Evolutionary conservation across 352 stramenopile genomes (phyloP).

Genomic region (Globisporangium perplexum): DNA sequence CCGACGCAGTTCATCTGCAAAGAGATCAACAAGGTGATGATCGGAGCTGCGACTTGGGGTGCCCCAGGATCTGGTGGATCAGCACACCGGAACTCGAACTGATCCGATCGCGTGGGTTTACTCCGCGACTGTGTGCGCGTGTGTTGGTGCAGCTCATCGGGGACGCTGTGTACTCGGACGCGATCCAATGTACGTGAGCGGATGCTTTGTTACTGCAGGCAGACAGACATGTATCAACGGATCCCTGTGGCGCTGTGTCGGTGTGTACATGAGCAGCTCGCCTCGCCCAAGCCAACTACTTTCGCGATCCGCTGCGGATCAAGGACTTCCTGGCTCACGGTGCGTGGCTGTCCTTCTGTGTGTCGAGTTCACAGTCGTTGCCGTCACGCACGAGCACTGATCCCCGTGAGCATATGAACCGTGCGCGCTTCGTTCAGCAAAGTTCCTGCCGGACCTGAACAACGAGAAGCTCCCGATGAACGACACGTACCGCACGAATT

Average conservation of each 20-base stretch:
- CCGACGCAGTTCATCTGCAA: conserved; percentile 85
- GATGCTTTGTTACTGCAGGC: not conserved
- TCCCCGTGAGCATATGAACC: too few relatives aligned
- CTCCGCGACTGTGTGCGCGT: not conserved
- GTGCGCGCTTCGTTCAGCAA: conserved; percentile 23
- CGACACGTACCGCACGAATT: conserved; percentile 87
- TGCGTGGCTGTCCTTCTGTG: conserved; percentile 13
- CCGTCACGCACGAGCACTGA: not conserved
- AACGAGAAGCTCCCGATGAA: conserved; percentile 83
- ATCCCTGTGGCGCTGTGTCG: not conserved
- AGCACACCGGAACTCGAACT: not conserved
- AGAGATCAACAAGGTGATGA: conserved; percentile 58
- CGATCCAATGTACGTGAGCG: conserved; percentile 63
- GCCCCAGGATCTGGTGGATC: not conserved
- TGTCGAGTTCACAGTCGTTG: not conserved
- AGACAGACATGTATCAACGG: not conserved
- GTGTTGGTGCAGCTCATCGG: conserved; percentile 67
- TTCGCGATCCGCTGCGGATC: conserved; percentile 81
- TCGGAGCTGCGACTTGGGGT: not conserved
- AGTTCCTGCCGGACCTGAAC: conserved; percentile 86
- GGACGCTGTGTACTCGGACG: conserved; percentile 76
- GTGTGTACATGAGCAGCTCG: conserved; percentile 24
- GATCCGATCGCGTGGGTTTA: not conserved
- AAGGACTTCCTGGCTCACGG: conserved; percentile 60
- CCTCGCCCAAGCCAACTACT: conserved; percentile 93